phyloP scores from a whole-genome alignment of 352 stramenopile species.

The Phytophthora kernoviae region DNA sequence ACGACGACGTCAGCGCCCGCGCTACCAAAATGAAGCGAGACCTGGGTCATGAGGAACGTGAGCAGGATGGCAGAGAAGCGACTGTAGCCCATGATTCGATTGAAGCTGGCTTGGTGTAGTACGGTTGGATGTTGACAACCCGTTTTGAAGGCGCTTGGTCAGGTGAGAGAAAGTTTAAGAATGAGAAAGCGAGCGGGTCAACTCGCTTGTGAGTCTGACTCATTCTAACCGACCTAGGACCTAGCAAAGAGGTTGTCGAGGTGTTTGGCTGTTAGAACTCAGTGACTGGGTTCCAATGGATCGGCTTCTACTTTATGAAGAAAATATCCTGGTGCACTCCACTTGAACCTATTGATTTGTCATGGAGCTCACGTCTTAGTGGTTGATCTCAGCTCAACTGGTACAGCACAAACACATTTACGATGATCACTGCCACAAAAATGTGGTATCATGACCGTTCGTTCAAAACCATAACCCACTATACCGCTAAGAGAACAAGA shows the following conservation, averaged over 20 bases:
- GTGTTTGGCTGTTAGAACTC: slow-evolving; percentile 5
- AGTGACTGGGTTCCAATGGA: neutral
- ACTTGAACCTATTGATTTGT: neutral
- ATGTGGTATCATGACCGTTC: no score
- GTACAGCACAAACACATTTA: neutral
- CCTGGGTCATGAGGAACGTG: slow-evolving; percentile 5
- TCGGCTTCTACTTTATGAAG: neutral
- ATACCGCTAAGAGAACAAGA: no score
- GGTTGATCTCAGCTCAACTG: neutral
- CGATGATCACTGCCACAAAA: neutral
- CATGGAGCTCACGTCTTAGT: neutral
- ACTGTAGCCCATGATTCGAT: slow-evolving; percentile 8
- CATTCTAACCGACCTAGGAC: neutral
- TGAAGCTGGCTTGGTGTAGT: slow-evolving; percentile 10
- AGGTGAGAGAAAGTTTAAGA: slow-evolving; percentile 18
- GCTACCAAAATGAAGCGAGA: neutral
- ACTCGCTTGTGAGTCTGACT: neutral
- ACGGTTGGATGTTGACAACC: neutral
- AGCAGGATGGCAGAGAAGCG: neutral
- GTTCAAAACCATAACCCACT: no score
- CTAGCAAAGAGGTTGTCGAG: neutral
- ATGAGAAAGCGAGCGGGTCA: slow-evolving; percentile 1
- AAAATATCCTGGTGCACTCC: neutral
- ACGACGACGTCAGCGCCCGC: slow-evolving; percentile 15
- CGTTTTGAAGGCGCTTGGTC: slow-evolving; percentile 11